Percentiles rank a stretch among this genome's conserved stretches.
Conservation (phyloP, 805 yeast species). For the Teunomyces panamensis region DNA sequence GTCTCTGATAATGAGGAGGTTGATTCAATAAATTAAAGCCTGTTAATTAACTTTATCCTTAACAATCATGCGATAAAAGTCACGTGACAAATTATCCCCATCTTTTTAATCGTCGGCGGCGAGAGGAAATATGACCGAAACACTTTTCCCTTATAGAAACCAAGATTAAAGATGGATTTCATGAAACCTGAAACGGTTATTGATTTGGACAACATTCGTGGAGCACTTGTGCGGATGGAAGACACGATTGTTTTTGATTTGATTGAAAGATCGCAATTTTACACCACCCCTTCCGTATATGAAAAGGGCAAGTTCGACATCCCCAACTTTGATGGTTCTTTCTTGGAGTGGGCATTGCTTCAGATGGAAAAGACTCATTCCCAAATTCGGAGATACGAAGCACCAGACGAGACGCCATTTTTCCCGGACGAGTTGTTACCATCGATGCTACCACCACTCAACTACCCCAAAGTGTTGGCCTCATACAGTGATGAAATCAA, state of each 20-base stretch:
- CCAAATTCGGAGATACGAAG: conserved; percentile 83
- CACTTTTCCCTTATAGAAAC: background rate
- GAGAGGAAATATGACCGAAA: background rate
- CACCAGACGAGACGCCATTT: conserved; percentile 93
- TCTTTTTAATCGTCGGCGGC: background rate
- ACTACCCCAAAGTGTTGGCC: conserved; percentile 79
- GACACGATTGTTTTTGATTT: conserved; percentile 91
- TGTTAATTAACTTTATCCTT: background rate
- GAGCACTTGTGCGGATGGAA: conserved; percentile 86
- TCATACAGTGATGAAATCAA: conserved; percentile 70
- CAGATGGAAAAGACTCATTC: conserved; percentile 67
- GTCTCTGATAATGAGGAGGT: background rate
- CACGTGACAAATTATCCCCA: background rate
- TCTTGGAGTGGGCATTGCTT: conserved; percentile 79
- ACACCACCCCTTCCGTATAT: conserved; percentile 72
- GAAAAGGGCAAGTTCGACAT: conserved; percentile 52
- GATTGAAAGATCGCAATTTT: conserved; percentile 91
- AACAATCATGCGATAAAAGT: background rate
- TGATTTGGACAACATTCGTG: conserved; percentile 77
- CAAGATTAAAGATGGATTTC: conserved; percentile 64
- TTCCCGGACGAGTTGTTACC: conserved; percentile 64
- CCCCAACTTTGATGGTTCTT: conserved; percentile 72
- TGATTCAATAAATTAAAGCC: background rate
- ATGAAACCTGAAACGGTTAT: conserved; percentile 78
- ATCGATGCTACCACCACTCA: conserved; percentile 77